A percentile compares a stretch with the other conserved stretches of the same genome.
These are phyloP conservation scores for Ophiostoma perfectum DNA, from an alignment of 2,329 filamentous ascomycete genomes.

Conservation along the genomic window DNA sequence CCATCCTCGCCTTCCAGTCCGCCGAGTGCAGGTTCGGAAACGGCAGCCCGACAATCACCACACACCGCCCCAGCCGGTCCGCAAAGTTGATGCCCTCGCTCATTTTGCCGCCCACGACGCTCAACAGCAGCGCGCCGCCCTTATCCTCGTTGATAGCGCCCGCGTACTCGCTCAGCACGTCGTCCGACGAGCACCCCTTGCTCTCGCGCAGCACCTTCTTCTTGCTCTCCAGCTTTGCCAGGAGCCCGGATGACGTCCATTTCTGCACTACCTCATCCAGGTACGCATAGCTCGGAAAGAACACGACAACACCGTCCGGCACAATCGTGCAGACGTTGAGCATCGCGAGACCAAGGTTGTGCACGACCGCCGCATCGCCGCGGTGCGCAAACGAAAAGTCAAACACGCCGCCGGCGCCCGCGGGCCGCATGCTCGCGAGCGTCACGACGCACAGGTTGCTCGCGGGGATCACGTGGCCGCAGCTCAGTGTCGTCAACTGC, in stretches of 20 bases:
- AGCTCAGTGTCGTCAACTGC: constrained; percentile 76
- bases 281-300: constrained; percentile 94
- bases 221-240: constrained; percentile 51
- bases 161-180: constrained; percentile 68
- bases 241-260: constrained; percentile 48
- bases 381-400: constrained; percentile 86
- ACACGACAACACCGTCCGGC: constrained; percentile 85
- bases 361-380: constrained; percentile 61
- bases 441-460: constrained; percentile 76
- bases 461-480: constrained; percentile 85
- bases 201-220: constrained; percentile 60
- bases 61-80: constrained; percentile 79
- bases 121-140: constrained; percentile 64
- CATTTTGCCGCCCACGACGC: constrained; percentile 89
- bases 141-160: constrained; percentile 50
- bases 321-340: constrained; percentile 66
- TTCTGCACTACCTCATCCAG: constrained; percentile 64
- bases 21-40: constrained; percentile 86
- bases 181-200: constrained; percentile 56
- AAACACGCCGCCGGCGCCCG: constrained; percentile 46
- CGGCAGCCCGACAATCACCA: constrained; percentile 85
- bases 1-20: constrained; percentile 88
- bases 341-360: constrained; percentile 68
- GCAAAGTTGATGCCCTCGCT: constrained; percentile 99
- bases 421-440: constrained; percentile 43